Base-by-base conservation (phyloP, 2,329 filamentous ascomycete genomes). In the Trichoderma afroharzianum region DNA sequence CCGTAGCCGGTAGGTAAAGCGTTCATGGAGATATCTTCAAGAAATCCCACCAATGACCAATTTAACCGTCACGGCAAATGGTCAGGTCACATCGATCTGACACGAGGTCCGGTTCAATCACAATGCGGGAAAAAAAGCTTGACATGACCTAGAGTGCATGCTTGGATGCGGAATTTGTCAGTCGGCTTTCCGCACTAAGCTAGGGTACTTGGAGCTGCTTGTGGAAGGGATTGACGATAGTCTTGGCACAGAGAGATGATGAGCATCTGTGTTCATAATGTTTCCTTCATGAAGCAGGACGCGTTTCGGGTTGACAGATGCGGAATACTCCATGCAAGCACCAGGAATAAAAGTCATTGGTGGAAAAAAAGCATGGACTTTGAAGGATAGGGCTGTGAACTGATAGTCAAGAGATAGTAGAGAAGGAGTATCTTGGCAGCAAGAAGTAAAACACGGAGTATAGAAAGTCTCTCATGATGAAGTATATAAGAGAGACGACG, bases 311-410 rank as follows among this genome's bases (percentile, higher is more conserved):
- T 47, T 11, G 33, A 58, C 7, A n/a, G 2, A 30, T 28, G 15
- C 26, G 50, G 6, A 15, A 9, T 43, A 18, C 32, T 58, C 32
- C 11, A 30, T 21, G 2, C 39, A n/a, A 28, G 18, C 9, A 28
- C 9, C 5, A 67, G 24, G 58, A 58, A 39, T 26, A 24, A 47
- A 62, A 30, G n/a, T 32, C 14, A 63, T 70, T 63, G 58, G 67
- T 70, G 57, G 67, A 70, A 53, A 70, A 67, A 67, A 57, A n/a
- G 21, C 47, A 53, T 43, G 2, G 30, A n/a, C 33, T 43, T 43
- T 8, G 15, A 9, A 36, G 50, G 21, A 26, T 47, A 30, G n/a
- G 24, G 33, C 14, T 59, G 12, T 58, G 6, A 59, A 26, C 21
- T 26, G 36, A 50, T 18, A 39, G 12, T 58, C 8, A 59, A n/a